Evolutionary conservation across 192 early-diverging fungal genomes (phyloP).

Genomic region (Entophlyctis luteolus): DNA sequence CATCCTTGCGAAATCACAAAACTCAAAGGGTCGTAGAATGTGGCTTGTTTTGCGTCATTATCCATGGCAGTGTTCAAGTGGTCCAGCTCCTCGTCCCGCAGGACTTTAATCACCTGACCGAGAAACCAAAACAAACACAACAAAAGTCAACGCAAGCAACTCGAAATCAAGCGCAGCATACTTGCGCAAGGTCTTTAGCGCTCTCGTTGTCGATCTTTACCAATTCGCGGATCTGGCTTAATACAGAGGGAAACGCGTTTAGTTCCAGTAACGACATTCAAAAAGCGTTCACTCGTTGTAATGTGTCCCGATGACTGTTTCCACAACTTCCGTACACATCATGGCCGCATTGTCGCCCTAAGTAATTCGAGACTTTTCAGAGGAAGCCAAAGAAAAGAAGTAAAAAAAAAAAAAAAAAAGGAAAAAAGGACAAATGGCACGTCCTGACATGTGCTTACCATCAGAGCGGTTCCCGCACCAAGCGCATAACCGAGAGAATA

Average conservation of each 20-base stretch:
- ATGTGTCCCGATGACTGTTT: conserved; percentile 91
- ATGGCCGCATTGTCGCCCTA: conserved; percentile 86
- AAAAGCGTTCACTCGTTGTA: conserved; percentile 73
- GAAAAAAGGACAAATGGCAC: too few relatives aligned
- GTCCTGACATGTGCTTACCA: conserved; percentile 58
- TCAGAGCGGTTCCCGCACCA: conserved; percentile 77
- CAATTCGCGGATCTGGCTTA: conserved; percentile 75
- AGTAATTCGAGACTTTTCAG: too few relatives aligned
- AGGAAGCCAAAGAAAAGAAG: too few relatives aligned
- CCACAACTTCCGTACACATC: conserved; percentile 98
- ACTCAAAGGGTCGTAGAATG: conserved; percentile 68
- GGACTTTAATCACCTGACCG: conserved; percentile 69
- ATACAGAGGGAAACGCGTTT: neutral
- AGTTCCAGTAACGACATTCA: neutral
- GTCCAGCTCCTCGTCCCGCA: conserved; percentile 93
- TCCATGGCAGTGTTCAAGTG: conserved; percentile 87
- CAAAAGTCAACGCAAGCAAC: too few relatives aligned
- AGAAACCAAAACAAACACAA: conserved; percentile 4
- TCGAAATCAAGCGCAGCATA: neutral
- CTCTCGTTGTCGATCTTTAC: conserved; percentile 63
- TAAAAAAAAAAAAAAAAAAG: too few relatives aligned
- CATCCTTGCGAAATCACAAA: conserved; percentile 82
- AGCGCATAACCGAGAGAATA: conserved; percentile 79
- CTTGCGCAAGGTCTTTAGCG: conserved; percentile 26
- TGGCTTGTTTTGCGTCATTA: conserved; percentile 79